Conservation (phyloP, 306 rosid species). For the Styphnolobium japonicum region DNA sequence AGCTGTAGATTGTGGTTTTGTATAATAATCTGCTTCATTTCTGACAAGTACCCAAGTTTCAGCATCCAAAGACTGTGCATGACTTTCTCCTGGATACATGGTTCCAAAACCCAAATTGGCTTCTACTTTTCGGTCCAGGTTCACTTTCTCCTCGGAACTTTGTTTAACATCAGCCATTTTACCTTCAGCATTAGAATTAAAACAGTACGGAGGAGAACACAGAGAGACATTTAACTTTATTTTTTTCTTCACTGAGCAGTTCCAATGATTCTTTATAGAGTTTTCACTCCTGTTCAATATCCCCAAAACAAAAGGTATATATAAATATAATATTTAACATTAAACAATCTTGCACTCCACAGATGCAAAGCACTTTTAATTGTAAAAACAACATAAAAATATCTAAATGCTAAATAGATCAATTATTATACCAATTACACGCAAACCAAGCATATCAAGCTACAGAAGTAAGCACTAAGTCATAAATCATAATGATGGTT, state of each 20-base stretch:
- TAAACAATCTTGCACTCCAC: too few relatives aligned
- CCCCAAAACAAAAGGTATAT: too few relatives aligned
- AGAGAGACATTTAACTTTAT: not conserved
- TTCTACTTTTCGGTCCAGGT: not conserved
- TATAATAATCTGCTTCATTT: not conserved
- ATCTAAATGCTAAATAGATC: not conserved
- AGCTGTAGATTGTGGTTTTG: not conserved
- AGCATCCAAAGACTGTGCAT: not conserved
- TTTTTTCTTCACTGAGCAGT: slow-evolving; percentile 39
- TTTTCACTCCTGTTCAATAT: slow-evolving; percentile 45
- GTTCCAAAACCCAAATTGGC: slow-evolving; percentile 4
- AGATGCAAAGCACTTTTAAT: not conserved
- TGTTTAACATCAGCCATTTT: not conserved
- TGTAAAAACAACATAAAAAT: not conserved
- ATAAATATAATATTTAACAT: too few relatives aligned
- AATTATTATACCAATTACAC: not conserved
- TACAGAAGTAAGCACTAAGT: not conserved
- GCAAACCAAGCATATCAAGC: not conserved
- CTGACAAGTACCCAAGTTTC: not conserved
- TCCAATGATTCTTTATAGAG: slow-evolving; percentile 49
- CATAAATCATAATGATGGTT: too few relatives aligned
- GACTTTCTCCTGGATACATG: not conserved
- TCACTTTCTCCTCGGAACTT: not conserved
- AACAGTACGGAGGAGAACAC: not conserved
- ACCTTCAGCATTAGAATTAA: not conserved